phyloP scores from a whole-genome alignment of 495 filamentous ascomycete genomes.

The Podospora appendiculata region DNA sequence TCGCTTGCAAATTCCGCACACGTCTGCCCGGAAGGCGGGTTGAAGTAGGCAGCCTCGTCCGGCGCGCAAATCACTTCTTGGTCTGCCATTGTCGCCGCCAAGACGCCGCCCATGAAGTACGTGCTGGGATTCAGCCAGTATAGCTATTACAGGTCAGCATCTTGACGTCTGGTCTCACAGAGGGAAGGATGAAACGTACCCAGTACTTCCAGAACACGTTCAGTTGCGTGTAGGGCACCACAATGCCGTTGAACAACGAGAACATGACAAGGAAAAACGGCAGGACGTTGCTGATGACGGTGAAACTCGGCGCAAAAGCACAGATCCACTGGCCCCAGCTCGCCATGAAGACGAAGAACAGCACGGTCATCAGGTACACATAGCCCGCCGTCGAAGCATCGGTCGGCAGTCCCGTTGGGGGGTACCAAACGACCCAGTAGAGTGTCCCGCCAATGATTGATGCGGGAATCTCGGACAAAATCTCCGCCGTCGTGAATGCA shows the following conservation, averaged over 20 bases:
- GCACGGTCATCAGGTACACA: constrained; percentile 73
- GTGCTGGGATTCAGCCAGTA: constrained; percentile 65
- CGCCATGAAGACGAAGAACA: constrained; percentile 73
- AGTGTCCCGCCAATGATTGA: constrained; percentile 54
- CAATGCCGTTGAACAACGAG: constrained; percentile 67
- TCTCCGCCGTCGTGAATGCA: constrained; percentile 69
- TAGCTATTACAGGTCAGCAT: constrained; percentile 19
- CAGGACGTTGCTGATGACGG: constrained; percentile 64
- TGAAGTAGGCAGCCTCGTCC: constrained; percentile 58
- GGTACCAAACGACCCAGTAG: constrained; percentile 79
- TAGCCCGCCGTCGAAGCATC: constrained; percentile 64
- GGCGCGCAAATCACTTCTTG: constrained; percentile 49
- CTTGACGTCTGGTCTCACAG: neutral
- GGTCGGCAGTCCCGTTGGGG: constrained; percentile 59
- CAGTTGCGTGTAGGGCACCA: constrained; percentile 52
- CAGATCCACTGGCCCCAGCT: constrained; percentile 83
- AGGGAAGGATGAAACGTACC: constrained; percentile 16
- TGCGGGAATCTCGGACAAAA: constrained; percentile 70
- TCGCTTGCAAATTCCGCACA: constrained; percentile 54
- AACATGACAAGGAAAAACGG: constrained; percentile 80
- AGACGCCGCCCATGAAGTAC: constrained; percentile 69
- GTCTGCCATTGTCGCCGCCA: constrained; percentile 51
- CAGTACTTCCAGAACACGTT: constrained; percentile 73
- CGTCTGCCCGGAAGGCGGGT: constrained; percentile 53
- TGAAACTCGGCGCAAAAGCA: constrained; percentile 72